Base-by-base conservation (phyloP, 2,329 filamentous ascomycete genomes). In the Botryotinia globosa region DNA sequence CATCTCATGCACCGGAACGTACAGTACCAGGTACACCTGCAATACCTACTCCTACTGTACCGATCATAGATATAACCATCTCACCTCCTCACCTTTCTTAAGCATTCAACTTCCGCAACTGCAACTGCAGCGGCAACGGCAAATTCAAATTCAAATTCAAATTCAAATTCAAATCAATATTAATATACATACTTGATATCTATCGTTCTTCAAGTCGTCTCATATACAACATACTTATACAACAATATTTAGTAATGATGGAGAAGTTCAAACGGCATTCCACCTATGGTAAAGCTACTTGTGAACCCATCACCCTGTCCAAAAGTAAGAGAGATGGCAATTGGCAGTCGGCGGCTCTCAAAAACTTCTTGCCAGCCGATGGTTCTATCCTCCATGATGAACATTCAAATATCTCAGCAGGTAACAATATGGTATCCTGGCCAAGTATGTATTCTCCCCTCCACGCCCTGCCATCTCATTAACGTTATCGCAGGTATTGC, bases 241-340 rank as follows among this genome's bases (percentile, higher is more conserved):
- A 9, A 1, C n/a, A 29, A 32, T 4, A 56, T 56, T 9, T 37
- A 71, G 48, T 42, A 10, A 66, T 5, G 18, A 45, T 67, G 32
- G 70, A 45, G 29, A 72, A 68, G 37, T 67, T 37, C 3, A 72
- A 66, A 61, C 62, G 63, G 10, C 37, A 42, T 42, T 67, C 29
- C 37, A 67, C 29, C 7, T 58, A 42, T 32, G 70, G 70, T 3
- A 72, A 72, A 72, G 65, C 63, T 54, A 67, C 69, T 22, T 72
- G 37, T 45, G 61, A 59, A 12, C 39, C 70, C 8, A 32, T 68
- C n/a, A 32, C 51, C 14, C 39, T 59, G 29, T 72, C 70, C 25
- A 72, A 68, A 44, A 56, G 32, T 51, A 72, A 72, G 45, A 68
- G 51, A 68, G 70, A 72, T 72, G 70, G 51, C 7, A 18, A 54